Evolutionary conservation across 768 basidiomycete genomes (phyloP).

Genomic region (Kwoniella newhampshirensis): DNA sequence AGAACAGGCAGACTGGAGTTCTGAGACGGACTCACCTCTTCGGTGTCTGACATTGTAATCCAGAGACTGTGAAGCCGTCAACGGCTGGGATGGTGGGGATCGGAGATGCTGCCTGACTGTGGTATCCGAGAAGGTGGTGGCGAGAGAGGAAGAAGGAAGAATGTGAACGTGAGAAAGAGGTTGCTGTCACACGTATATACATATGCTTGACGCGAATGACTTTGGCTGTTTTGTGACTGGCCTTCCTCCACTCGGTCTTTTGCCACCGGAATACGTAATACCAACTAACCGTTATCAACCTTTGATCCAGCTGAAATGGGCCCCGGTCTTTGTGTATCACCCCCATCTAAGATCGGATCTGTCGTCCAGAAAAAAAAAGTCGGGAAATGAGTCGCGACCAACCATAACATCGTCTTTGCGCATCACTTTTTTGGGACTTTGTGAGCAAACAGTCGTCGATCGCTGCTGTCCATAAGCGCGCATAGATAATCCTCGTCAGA

Average conservation of each 20-base stretch:
- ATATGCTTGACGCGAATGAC: neutral
- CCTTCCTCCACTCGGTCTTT: conserved; percentile 18
- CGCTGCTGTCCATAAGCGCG: neutral
- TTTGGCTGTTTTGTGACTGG: conserved; percentile 6
- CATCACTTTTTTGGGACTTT: neutral
- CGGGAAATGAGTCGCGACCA: conserved; percentile 4
- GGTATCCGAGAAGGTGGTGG: conserved; percentile 1
- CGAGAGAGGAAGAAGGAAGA: conserved; percentile 10
- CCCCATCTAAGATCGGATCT: too few relatives aligned
- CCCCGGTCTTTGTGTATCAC: too few relatives aligned
- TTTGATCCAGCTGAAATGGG: too few relatives aligned
- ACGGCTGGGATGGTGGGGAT: neutral
- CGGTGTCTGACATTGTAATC: conserved; percentile 38
- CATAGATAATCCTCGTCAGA: neutral
- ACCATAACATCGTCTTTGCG: conserved; percentile 8
- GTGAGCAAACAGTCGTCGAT: too few relatives aligned
- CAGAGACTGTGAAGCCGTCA: neutral
- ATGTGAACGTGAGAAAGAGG: conserved; percentile 6
- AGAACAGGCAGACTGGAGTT: too few relatives aligned
- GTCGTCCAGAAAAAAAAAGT: conserved; percentile 2
- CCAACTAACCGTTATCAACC: too few relatives aligned
- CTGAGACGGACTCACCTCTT: conserved; percentile 29
- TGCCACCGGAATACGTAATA: neutral
- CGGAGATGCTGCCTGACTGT: conserved; percentile 1
- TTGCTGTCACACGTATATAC: neutral